Evolutionary conservation across 2,329 filamentous ascomycete genomes (phyloP).

Genomic region (Aspergillus spinulosporus): DNA sequence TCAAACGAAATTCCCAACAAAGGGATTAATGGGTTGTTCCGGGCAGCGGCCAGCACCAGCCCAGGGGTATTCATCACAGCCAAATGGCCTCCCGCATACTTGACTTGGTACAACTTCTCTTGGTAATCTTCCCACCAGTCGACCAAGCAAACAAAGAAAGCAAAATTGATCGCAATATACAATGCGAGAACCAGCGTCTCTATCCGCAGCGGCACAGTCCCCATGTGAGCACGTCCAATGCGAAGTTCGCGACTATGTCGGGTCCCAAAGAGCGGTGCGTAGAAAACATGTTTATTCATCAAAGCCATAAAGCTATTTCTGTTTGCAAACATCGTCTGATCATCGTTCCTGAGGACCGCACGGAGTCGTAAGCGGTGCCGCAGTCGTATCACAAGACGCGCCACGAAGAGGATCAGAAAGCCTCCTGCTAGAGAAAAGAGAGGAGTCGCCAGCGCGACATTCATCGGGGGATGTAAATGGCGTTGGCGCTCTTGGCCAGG

Average conservation of each 20-base stretch:
- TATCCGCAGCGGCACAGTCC: constrained; percentile 71
- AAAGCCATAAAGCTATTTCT: constrained; percentile 20
- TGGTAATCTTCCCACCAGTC: constrained; percentile 35
- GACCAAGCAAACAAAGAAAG: constrained; percentile 59
- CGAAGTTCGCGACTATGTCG: constrained; percentile 73
- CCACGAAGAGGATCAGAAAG: constrained; percentile 27
- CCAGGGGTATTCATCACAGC: constrained; percentile 85
- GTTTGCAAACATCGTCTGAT: constrained; percentile 25
- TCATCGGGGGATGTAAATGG: constrained; percentile 32
- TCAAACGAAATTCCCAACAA: constrained; percentile 85
- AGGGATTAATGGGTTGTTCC: constrained; percentile 85
- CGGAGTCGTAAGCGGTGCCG: constrained; percentile 28
- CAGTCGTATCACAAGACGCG: constrained; percentile 26
- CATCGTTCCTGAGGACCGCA: constrained; percentile 19
- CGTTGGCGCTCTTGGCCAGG: constrained; percentile 26
- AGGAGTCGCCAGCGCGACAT: constrained; percentile 33
- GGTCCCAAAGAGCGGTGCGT: constrained; percentile 67
- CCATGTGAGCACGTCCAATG: constrained; percentile 65
- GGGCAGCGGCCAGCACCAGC: constrained; percentile 78
- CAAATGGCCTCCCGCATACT: constrained; percentile 79
- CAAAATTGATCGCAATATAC: constrained; percentile 69
- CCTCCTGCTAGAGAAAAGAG: constrained; percentile 31
- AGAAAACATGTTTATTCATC: constrained; percentile 46
- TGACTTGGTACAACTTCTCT: constrained; percentile 51
- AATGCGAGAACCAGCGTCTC: constrained; percentile 66